Evolutionary conservation across 805 yeast genomes (phyloP).

Genomic region (Suhomyces emberorum): DNA sequence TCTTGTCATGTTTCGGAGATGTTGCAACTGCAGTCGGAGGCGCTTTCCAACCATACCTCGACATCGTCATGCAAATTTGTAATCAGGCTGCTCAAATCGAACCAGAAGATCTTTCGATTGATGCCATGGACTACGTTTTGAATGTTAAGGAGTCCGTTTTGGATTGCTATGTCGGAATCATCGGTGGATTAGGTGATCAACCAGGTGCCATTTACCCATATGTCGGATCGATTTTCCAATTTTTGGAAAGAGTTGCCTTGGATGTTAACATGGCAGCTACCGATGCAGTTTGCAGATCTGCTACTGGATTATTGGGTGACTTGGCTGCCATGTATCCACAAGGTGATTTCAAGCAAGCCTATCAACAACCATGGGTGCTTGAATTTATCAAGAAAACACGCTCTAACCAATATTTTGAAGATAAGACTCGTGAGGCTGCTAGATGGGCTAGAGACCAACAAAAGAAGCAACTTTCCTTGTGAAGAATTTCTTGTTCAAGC

Average conservation of each 20-base stretch:
- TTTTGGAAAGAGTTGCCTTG: slow-evolving; percentile 55
- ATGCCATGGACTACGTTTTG: slow-evolving; percentile 71
- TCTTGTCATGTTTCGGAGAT: slow-evolving; percentile 92
- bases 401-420: slow-evolving; percentile 55
- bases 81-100: slow-evolving; percentile 58
- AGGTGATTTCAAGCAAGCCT: slow-evolving; percentile 68
- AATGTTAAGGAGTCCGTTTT: slow-evolving; percentile 82
- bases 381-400: slow-evolving; percentile 74
- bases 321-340: slow-evolving; percentile 80
- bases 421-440: slow-evolving; percentile 83
- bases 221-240: slow-evolving; percentile 66
- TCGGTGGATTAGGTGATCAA: slow-evolving; percentile 75
- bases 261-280: slow-evolving; percentile 59
- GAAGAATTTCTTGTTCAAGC: too few relatives aligned
- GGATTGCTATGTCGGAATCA: slow-evolving; percentile 93
- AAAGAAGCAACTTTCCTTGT: slow-evolving; percentile 33
- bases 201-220: slow-evolving; percentile 66
- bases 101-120: slow-evolving; percentile 66
- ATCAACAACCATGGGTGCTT: slow-evolving; percentile 73
- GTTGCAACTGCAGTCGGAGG: slow-evolving; percentile 85
- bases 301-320: slow-evolving; percentile 91
- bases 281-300: slow-evolving; percentile 75
- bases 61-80: slow-evolving; percentile 77
- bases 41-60: slow-evolving; percentile 71
- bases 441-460: slow-evolving; percentile 95